These are phyloP conservation scores for Caryopteris hybrid DNA, from an alignment of 305 asterid species.

Conservation along the genomic window DNA sequence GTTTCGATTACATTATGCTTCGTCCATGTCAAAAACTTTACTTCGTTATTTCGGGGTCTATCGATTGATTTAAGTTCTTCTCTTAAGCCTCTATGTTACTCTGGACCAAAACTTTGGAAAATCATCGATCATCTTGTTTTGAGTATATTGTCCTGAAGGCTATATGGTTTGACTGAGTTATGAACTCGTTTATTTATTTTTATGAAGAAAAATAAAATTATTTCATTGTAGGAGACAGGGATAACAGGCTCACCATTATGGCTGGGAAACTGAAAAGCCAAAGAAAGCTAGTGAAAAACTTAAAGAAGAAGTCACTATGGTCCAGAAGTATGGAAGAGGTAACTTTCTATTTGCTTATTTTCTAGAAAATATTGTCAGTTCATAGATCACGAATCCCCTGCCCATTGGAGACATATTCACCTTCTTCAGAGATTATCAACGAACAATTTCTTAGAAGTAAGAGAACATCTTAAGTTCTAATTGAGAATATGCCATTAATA, in stretches of 20 bases:
- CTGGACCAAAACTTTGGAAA: neutral
- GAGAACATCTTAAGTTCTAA: neutral
- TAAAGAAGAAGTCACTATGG: conserved; percentile 81
- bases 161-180: conserved; percentile 4
- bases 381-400: neutral
- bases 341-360: conserved; percentile 18
- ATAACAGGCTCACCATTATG: conserved; percentile 42
- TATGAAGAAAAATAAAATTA: too few relatives aligned
- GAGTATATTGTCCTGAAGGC: neutral
- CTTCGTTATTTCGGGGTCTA: neutral
- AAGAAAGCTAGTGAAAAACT: conserved; percentile 50
- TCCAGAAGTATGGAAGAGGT: conserved; percentile 84
- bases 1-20: neutral
- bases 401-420: neutral
- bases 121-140: neutral
- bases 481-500: neutral
- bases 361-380: neutral
- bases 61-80: neutral
- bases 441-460: neutral
- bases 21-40: neutral
- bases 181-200: conserved; percentile 6
- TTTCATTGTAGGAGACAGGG: conserved; percentile 36
- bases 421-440: neutral
- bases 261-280: conserved; percentile 55
- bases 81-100: neutral